Percentiles rank a stretch among this genome's conserved stretches.
Evolutionary conservation across 2,329 filamentous ascomycete species (phyloP).

Genomic region (Apiospora hydei): DNA sequence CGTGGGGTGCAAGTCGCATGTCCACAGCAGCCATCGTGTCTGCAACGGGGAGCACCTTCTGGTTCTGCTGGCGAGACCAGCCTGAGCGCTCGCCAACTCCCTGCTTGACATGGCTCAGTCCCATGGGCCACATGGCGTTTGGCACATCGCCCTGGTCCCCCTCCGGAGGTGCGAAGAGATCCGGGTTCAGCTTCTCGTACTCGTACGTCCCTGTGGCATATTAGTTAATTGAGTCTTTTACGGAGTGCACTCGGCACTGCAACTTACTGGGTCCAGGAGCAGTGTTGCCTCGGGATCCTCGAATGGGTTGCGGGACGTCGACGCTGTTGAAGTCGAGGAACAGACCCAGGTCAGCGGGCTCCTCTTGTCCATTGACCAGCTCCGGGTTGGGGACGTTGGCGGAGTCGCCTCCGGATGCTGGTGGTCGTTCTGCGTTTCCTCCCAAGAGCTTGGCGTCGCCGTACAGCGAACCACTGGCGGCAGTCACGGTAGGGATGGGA

Average conservation of each 20-base stretch:
- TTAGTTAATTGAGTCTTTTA: neutral
- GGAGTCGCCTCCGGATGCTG: constrained; percentile 47
- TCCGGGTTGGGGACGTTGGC: constrained; percentile 48
- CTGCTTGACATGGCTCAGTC: constrained; percentile 56
- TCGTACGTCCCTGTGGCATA: constrained; percentile 47
- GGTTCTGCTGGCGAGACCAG: constrained; percentile 63
- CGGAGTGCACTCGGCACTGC: neutral
- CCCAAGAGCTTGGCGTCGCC: constrained; percentile 49
- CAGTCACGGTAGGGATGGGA: constrained; percentile 47
- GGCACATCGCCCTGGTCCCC: constrained; percentile 58
- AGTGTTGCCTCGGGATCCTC: constrained; percentile 56
- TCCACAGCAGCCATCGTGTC: constrained; percentile 64
- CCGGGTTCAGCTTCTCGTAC: constrained; percentile 62
- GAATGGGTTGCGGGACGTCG: constrained; percentile 61
- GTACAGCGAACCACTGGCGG: constrained; percentile 48
- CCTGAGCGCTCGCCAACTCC: constrained; percentile 53
- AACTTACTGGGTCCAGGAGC: constrained; percentile 58
- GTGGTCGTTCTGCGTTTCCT: constrained; percentile 46
- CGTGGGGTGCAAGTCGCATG: constrained; percentile 63
- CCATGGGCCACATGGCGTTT: constrained; percentile 62
- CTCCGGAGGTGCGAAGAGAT: constrained; percentile 60
- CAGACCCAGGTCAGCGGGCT: constrained; percentile 55
- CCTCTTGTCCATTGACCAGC: constrained; percentile 58
- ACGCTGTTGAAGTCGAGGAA: constrained; percentile 62
- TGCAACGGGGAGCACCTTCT: constrained; percentile 55